Evolutionary conservation across 129 eudicot genomes (phyloP).

Genomic region (Centrapalus pauciflorus): DNA sequence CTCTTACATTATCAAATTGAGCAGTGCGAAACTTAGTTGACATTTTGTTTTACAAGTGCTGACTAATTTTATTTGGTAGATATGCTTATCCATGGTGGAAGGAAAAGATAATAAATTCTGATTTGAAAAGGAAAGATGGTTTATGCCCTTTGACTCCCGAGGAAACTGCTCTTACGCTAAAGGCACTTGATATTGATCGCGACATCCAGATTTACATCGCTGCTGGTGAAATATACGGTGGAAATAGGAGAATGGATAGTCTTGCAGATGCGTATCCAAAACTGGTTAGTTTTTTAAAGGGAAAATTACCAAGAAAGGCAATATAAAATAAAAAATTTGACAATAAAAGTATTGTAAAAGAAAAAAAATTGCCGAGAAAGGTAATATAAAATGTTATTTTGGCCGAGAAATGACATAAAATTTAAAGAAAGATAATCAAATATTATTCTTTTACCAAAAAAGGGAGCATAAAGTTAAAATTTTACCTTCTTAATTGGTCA

Average conservation of each 20-base stretch:
- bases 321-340: no score
- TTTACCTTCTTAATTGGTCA: no score
- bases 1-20: not conserved
- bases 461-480: no score
- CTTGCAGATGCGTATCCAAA: slow-evolving; percentile 78
- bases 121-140: slow-evolving; percentile 82
- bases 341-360: no score
- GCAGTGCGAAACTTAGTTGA: not conserved
- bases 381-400: no score
- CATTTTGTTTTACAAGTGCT: not conserved
- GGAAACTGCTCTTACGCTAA: slow-evolving; percentile 84
- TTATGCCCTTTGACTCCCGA: slow-evolving; percentile 98
- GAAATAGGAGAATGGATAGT: slow-evolving; percentile 70
- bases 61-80: slow-evolving; percentile 31
- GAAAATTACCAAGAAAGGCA: no score
- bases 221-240: slow-evolving; percentile 97
- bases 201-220: slow-evolving; percentile 93
- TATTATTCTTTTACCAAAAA: no score
- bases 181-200: slow-evolving; percentile 80
- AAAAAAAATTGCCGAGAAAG: no score
- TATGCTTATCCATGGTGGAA: slow-evolving; percentile 99
- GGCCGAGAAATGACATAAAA: no score
- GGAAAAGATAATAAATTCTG: slow-evolving; percentile 91
- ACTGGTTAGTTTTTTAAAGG: slow-evolving; percentile 69
- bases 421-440: no score